Evolutionary conservation across 2,329 filamentous ascomycete species (phyloP).

Genomic region (Aspergillus fischeri): DNA sequence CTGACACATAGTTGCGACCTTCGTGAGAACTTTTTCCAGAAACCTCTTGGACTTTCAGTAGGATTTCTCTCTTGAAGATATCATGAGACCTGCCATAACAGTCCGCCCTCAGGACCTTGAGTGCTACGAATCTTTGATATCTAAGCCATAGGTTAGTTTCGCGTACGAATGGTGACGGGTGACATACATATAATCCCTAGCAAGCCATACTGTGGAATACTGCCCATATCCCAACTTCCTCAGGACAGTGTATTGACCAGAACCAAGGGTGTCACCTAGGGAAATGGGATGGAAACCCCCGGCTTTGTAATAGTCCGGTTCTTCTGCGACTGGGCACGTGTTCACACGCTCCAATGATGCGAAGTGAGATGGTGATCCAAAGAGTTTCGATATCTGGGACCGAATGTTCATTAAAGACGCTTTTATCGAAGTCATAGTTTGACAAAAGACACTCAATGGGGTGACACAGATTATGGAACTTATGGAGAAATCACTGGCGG

Average conservation of each 20-base stretch:
- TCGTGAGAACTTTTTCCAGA: slow-evolving; percentile 14
- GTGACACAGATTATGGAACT: no score
- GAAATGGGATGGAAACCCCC: slow-evolving; percentile 87
- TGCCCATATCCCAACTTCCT: slow-evolving; percentile 93
- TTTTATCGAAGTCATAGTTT: slow-evolving; percentile 7
- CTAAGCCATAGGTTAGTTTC: slow-evolving; percentile 12
- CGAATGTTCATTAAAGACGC: background rate
- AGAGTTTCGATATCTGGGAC: slow-evolving; percentile 1
- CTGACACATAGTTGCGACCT: slow-evolving; percentile 16
- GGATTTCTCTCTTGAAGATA: slow-evolving; percentile 22
- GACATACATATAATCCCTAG: slow-evolving; percentile 63
- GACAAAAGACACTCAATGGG: no score
- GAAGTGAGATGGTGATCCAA: background rate
- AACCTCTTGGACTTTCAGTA: slow-evolving; percentile 13
- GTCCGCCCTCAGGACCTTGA: slow-evolving; percentile 23
- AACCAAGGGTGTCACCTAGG: slow-evolving; percentile 87
- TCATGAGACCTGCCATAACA: slow-evolving; percentile 21
- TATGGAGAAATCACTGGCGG: no score
- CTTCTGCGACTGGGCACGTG: slow-evolving; percentile 50
- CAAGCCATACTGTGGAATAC: slow-evolving; percentile 83
- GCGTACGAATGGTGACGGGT: background rate
- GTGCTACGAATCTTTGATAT: slow-evolving; percentile 17
- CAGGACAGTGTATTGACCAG: slow-evolving; percentile 85
- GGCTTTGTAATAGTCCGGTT: slow-evolving; percentile 93
- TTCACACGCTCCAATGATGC: background rate